These are phyloP conservation scores for Phlebiopsis gigantea DNA, from an alignment of 768 basidiomycete species.

Conservation along the genomic window DNA sequence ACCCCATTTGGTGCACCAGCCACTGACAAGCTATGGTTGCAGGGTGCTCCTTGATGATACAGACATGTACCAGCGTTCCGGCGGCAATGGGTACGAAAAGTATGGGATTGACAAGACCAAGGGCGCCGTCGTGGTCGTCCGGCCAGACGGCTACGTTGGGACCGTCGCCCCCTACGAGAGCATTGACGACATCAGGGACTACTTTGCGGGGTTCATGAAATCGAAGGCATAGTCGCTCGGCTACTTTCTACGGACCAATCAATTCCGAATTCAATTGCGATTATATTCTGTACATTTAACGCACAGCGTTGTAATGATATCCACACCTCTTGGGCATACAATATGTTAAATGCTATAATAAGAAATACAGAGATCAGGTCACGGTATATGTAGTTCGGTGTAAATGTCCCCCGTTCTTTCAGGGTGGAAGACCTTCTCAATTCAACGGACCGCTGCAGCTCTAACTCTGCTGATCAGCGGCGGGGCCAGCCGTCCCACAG, in stretches of 20 bases:
- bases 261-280: background rate
- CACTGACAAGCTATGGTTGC: background rate
- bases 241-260: background rate
- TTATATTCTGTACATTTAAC: background rate
- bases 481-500: constrained; percentile 48
- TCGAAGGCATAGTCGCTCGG: background rate
- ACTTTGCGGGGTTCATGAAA: constrained; percentile 43
- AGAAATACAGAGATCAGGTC: no score
- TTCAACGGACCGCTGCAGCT: no score
- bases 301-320: background rate
- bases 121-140: constrained; percentile 49
- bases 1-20: background rate
- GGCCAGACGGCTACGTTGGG: constrained; percentile 65
- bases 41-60: constrained; percentile 60
- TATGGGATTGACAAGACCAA: constrained; percentile 42
- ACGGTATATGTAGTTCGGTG: no score
- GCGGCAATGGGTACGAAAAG: constrained; percentile 50
- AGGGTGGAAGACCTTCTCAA: no score
- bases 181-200: constrained; percentile 31
- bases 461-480: background rate
- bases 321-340: background rate
- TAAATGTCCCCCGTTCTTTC: no score
- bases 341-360: no score
- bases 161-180: constrained; percentile 44
- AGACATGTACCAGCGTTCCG: constrained; percentile 36